Conservation (phyloP, 179 eudicot species). For the Patellifolia procumbens region DNA sequence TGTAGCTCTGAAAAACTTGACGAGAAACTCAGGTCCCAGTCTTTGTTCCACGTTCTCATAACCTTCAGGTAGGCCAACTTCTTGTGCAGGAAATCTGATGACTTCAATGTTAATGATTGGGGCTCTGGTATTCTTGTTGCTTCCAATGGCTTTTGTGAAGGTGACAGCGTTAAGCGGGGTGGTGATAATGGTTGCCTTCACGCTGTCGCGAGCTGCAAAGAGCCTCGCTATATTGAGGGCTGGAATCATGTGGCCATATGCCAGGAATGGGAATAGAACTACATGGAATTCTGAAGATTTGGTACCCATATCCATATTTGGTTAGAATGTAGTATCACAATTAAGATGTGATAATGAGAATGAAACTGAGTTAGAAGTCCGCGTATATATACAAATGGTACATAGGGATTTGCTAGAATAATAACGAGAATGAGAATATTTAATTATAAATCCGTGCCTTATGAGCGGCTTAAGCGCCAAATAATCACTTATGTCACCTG, state of each 20-base stretch:
- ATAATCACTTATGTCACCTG: too few relatives aligned
- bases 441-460: too few relatives aligned
- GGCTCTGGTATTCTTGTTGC: not conserved
- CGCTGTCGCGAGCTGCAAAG: not conserved
- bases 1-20: not conserved
- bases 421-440: too few relatives aligned
- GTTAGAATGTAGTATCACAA: not conserved
- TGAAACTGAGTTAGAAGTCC: not conserved
- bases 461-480: too few relatives aligned
- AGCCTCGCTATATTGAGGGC: not conserved
- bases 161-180: too few relatives aligned
- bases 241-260: not conserved
- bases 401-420: too few relatives aligned
- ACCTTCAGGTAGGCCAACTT: conserved; percentile 21
- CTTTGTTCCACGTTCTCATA: conserved; percentile 7
- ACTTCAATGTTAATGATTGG: conserved; percentile 15
- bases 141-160: not conserved
- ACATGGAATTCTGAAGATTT: conserved; percentile 23
- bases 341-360: not conserved
- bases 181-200: conserved; percentile 9
- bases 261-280: conserved; percentile 32
- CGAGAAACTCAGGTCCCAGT: not conserved
- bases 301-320: conserved; percentile 15
- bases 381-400: too few relatives aligned
- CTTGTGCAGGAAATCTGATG: conserved; percentile 15